These are phyloP conservation scores for Monosporascus sp. DNA, from an alignment of 2,329 filamentous ascomycete genomes.

Conservation along the genomic window DNA sequence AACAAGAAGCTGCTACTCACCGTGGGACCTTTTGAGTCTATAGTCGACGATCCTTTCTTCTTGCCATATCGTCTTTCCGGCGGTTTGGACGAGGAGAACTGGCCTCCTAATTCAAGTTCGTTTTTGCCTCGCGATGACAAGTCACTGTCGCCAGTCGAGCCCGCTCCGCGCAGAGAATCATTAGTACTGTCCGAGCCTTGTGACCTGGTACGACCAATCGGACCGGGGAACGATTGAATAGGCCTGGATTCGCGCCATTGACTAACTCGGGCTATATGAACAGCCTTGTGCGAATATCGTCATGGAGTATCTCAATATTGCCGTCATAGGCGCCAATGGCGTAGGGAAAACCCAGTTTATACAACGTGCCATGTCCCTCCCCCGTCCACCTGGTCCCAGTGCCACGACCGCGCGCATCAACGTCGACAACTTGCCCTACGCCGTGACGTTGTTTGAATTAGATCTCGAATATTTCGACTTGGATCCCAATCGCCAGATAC, in stretches of 20 bases:
- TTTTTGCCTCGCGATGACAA: conserved; percentile 34
- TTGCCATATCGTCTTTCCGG: conserved; percentile 37
- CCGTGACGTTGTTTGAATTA: conserved; percentile 59
- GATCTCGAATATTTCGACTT: conserved; percentile 62
- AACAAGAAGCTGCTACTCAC: conserved; percentile 17
- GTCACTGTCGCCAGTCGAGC: conserved; percentile 33
- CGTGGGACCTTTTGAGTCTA: conserved; percentile 47
- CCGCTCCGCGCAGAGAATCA: conserved; percentile 43
- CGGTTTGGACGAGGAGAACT: conserved; percentile 24
- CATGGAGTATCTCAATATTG: conserved; percentile 60
- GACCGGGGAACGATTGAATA: not conserved
- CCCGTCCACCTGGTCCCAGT: conserved; percentile 46
- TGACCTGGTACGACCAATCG: conserved; percentile 12
- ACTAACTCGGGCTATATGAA: not conserved
- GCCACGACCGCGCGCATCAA: conserved; percentile 52
- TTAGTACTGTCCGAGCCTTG: conserved; percentile 32
- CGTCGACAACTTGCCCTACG: conserved; percentile 52
- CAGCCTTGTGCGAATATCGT: conserved; percentile 15
- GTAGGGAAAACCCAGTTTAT: conserved; percentile 66
- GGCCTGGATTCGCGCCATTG: not conserved
- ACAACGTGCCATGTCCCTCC: conserved; percentile 54
- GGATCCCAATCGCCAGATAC: conserved; percentile 50
- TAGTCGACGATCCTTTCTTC: conserved; percentile 52
- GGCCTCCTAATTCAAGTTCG: conserved; percentile 18
- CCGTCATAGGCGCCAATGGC: conserved; percentile 59